Percentiles rank a stretch among this genome's conserved stretches.
Evolutionary conservation across 2,329 filamentous ascomycete species (phyloP).

Genomic region (Ophiostoma tasmaniense): DNA sequence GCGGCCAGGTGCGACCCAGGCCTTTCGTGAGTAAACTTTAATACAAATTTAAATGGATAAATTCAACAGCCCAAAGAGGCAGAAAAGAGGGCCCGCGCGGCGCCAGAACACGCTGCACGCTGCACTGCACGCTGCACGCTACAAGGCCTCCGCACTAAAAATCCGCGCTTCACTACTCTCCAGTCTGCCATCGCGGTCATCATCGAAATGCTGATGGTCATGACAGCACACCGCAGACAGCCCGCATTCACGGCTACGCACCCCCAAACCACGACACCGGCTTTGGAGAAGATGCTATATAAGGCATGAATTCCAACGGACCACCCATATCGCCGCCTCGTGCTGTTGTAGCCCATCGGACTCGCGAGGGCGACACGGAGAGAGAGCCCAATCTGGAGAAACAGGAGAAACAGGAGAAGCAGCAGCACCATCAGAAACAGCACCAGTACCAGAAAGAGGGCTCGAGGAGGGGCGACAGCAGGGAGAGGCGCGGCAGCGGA

Average conservation of each 20-base stretch:
- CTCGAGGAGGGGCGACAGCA: not conserved
- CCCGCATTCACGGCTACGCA: slow-evolving; percentile 27
- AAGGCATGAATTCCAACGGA: slow-evolving; percentile 30
- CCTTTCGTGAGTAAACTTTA: not conserved
- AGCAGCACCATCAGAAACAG: slow-evolving; percentile 17
- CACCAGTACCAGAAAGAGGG: not conserved
- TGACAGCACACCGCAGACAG: slow-evolving; percentile 36
- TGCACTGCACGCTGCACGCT: not conserved
- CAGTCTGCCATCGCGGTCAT: slow-evolving; percentile 17
- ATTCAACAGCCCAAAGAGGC: not conserved
- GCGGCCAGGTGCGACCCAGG: not conserved
- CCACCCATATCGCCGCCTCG: slow-evolving; percentile 22
- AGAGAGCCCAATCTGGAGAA: slow-evolving; percentile 23
- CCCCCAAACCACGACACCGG: slow-evolving; percentile 23
- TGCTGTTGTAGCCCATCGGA: slow-evolving; percentile 25
- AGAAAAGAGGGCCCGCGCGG: not conserved
- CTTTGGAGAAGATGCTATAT: slow-evolving; percentile 28
- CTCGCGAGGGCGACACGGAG: slow-evolving; percentile 20
- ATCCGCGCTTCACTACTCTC: slow-evolving; percentile 17
- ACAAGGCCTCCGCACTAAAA: slow-evolving; percentile 7
- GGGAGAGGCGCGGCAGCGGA: not conserved
- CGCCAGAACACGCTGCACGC: slow-evolving; percentile 1
- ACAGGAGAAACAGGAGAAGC: slow-evolving; percentile 15
- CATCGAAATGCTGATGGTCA: slow-evolving; percentile 31
- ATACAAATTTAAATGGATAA: not conserved